These are phyloP conservation scores for Diplosphaera chodatii DNA, from an alignment of 139 green algal genomes.

Conservation along the genomic window DNA sequence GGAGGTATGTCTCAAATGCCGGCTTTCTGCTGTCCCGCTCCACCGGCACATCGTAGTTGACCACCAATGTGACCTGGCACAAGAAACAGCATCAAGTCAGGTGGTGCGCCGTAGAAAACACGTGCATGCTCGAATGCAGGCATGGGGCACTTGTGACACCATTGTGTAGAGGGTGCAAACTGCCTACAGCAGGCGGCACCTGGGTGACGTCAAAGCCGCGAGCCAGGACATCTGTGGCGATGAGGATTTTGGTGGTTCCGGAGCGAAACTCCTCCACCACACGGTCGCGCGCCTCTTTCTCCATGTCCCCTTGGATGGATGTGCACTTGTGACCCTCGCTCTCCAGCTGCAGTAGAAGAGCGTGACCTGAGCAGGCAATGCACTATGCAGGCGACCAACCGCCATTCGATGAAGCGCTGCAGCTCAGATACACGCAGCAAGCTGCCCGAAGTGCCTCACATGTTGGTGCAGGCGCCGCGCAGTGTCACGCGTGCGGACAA, in stretches of 20 bases:
- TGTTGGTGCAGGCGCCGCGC: slow-evolving; percentile 32
- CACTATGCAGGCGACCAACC: too few relatives aligned
- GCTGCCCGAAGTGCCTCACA: background rate
- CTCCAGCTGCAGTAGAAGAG: slow-evolving; percentile 68
- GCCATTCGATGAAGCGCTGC: too few relatives aligned
- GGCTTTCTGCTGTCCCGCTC: slow-evolving; percentile 71
- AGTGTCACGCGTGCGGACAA: slow-evolving; percentile 74
- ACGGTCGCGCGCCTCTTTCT: slow-evolving; percentile 69
- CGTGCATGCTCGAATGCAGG: too few relatives aligned
- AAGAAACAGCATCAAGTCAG: too few relatives aligned
- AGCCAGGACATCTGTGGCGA: slow-evolving; percentile 92
- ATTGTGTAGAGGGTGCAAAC: background rate
- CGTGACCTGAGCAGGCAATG: background rate
- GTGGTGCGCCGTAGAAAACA: too few relatives aligned
- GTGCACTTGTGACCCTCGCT: slow-evolving; percentile 90
- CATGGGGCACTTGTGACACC: too few relatives aligned
- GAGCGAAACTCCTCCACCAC: slow-evolving; percentile 89
- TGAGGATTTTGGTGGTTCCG: slow-evolving; percentile 92
- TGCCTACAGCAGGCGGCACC: slow-evolving; percentile 27
- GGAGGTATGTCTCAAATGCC: slow-evolving; percentile 96
- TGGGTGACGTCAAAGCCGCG: slow-evolving; percentile 95
- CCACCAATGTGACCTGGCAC: slow-evolving; percentile 89
- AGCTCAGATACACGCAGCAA: background rate
- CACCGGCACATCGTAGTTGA: slow-evolving; percentile 95
- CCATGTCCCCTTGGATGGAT: slow-evolving; percentile 84